These are phyloP conservation scores for Yamadazyma taylorii DNA, from an alignment of 1,139 yeast species.

Conservation along the genomic window DNA sequence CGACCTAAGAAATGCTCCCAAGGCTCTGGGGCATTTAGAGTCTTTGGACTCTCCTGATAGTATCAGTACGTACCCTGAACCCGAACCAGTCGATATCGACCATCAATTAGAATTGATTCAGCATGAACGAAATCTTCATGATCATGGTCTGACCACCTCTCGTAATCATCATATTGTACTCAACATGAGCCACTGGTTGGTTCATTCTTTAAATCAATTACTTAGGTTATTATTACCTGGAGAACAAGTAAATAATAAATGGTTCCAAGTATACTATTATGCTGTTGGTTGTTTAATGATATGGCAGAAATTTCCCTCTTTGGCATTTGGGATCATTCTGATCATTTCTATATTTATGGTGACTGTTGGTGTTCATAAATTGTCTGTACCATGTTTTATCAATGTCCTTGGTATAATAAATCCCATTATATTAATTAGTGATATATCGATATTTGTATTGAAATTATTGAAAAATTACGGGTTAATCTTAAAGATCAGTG, in stretches of 20 bases:
- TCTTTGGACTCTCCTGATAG: background rate
- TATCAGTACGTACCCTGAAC: constrained; percentile 1
- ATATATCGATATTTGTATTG: constrained; percentile 29
- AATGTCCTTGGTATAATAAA: constrained; percentile 25
- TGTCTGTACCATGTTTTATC: constrained; percentile 10
- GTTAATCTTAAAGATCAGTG: constrained; percentile 35
- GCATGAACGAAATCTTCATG: background rate
- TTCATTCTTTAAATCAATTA: constrained; percentile 1
- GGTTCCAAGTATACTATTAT: constrained; percentile 1
- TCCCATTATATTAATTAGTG: constrained; percentile 30
- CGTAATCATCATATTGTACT: background rate
- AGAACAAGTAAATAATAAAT: background rate
- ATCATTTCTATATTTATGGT: background rate
- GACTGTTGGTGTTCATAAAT: background rate
- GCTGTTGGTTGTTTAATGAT: background rate
- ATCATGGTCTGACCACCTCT: background rate
- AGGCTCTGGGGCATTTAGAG: too few species aligned
- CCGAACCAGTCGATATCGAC: constrained; percentile 10
- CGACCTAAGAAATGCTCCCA: too few species aligned
- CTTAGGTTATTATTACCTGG: constrained; percentile 3
- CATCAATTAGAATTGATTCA: constrained; percentile 8
- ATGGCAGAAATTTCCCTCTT: background rate
- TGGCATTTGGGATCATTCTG: background rate
- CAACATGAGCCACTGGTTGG: background rate
- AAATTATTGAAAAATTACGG: constrained; percentile 40